Conservation (phyloP, 306 rosid species). For the Inga laurina region DNA sequence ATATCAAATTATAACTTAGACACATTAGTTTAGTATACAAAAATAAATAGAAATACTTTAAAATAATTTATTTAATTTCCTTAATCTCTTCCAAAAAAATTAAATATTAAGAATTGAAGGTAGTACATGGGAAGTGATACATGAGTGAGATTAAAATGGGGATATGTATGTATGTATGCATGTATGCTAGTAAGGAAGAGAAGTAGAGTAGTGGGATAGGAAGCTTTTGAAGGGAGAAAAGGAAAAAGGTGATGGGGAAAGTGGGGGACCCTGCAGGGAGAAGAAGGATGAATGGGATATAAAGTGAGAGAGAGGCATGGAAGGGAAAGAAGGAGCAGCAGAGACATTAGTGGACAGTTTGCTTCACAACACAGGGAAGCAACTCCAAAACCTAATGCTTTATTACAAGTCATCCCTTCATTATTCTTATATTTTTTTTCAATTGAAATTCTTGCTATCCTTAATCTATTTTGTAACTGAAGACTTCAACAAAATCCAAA, state of each 20-base stretch:
- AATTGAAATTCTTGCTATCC: background rate
- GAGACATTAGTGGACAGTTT: constrained; percentile 34
- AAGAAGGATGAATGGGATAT: background rate
- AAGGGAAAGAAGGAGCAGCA: constrained; percentile 12
- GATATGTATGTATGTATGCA: too few relatives aligned
- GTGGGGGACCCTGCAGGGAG: background rate
- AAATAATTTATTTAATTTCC: too few relatives aligned
- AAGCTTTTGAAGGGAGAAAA: background rate
- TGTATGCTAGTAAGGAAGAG: background rate
- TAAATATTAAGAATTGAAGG: too few relatives aligned
- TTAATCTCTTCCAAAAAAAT: too few relatives aligned
- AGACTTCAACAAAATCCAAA: too few relatives aligned
- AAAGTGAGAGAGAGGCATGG: background rate
- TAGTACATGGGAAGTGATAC: background rate
- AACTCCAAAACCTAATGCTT: background rate
- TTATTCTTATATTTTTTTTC: too few relatives aligned
- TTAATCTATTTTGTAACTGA: background rate
- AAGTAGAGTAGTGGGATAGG: background rate
- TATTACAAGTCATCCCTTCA: constrained; percentile 20
- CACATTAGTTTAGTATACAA: too few relatives aligned
- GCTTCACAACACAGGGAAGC: constrained; percentile 17
- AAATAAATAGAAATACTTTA: too few relatives aligned
- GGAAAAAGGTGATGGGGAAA: background rate
- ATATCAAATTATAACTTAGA: too few relatives aligned
- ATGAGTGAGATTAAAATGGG: background rate